Conservation (phyloP, 306 rosid genomes). For the Begonia fuchsioides region DNA sequence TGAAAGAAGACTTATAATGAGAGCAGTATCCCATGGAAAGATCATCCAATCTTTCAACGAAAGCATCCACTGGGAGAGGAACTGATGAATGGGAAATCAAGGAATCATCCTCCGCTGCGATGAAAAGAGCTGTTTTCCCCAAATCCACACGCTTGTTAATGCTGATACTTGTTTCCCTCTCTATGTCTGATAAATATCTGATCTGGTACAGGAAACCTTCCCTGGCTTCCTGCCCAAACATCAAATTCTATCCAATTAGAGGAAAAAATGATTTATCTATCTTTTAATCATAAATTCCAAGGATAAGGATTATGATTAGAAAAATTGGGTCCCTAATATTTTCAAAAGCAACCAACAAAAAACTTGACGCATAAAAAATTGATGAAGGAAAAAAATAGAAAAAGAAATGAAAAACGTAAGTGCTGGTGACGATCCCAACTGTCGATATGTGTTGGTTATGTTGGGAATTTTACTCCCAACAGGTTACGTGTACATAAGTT, state of each 20-base stretch:
- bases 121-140: constrained; percentile 65
- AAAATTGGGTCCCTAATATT: no score
- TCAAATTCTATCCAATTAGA: neutral
- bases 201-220: constrained; percentile 70
- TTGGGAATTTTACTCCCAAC: no score
- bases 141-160: constrained; percentile 69
- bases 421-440: no score
- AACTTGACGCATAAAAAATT: no score
- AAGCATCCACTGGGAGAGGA: constrained; percentile 84
- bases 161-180: constrained; percentile 72
- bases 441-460: no score
- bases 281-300: no score
- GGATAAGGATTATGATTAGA: no score
- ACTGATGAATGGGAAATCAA: constrained; percentile 87
- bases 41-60: constrained; percentile 51
- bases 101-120: constrained; percentile 93
- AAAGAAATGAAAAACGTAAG: no score
- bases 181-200: constrained; percentile 37
- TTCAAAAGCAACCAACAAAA: no score
- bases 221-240: constrained; percentile 60
- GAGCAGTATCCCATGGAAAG: constrained; percentile 76
- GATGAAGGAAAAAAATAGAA: no score
- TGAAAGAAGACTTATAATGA: constrained; percentile 39
- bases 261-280: no score
- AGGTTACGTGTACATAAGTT: no score